Evolutionary conservation across 495 filamentous ascomycete species (phyloP).

Genomic region (Paragyromitra xinjiangensis): DNA sequence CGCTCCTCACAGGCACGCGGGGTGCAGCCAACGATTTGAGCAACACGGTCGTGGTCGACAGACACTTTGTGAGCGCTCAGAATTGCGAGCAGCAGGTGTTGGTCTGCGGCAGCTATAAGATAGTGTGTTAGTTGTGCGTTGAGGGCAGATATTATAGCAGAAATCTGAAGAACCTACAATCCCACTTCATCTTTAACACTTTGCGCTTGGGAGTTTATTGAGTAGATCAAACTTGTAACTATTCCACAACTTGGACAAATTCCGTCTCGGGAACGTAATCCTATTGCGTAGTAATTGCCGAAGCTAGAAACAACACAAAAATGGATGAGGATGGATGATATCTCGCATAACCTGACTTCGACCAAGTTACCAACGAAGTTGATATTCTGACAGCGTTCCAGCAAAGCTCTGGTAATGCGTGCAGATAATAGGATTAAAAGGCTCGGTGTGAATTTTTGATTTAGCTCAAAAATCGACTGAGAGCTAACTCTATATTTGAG

Average conservation of each 20-base stretch:
- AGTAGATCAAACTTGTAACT: background rate
- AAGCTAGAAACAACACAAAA: constrained; percentile 2
- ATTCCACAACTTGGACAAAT: background rate
- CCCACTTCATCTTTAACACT: constrained; percentile 49
- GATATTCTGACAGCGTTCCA: constrained; percentile 2
- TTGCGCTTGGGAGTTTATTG: background rate
- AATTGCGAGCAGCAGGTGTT: constrained; percentile 56
- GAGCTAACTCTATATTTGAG: constrained; percentile 41
- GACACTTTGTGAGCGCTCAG: constrained; percentile 52
- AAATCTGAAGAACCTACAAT: constrained; percentile 24
- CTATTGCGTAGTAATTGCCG: background rate
- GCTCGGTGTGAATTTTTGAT: constrained; percentile 9
- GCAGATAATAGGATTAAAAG: background rate
- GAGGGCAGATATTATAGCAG: too few relatives aligned
- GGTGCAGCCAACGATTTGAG: constrained; percentile 56
- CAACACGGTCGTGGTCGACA: constrained; percentile 54
- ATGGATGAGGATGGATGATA: background rate
- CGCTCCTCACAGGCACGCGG: constrained; percentile 56
- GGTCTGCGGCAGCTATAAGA: constrained; percentile 53
- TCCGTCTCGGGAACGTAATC: background rate
- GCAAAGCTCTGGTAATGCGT: background rate
- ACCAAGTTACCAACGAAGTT: constrained; percentile 4
- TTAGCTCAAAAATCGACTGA: constrained; percentile 8
- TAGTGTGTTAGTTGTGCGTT: constrained; percentile 13
- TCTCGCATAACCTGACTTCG: background rate